Evolutionary conservation across 1,284 basidiomycete genomes (phyloP), one percentile per base, ranked within the genome.

Genomic region (Leccinum subfulvum): DNA sequence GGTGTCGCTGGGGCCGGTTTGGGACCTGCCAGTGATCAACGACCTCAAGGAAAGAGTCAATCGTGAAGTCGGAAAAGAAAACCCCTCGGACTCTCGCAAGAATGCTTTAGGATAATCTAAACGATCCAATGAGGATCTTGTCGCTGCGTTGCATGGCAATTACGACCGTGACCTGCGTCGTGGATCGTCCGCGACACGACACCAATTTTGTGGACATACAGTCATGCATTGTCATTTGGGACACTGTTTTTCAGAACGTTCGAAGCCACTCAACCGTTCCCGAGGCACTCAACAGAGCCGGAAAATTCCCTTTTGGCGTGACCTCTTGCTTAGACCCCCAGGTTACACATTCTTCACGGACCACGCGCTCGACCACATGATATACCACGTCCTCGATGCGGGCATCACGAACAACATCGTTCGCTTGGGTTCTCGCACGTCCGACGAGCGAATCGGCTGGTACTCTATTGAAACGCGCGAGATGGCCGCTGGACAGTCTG

Each of bases 301-400:
- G 54, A 70, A 73, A 0, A 61, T 89, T 1, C 87, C 87, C 0
- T 86, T 89, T 66, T 67, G 75, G 0, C 73, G 75, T 26, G 87
- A 88, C 67, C 77, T 89, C 13, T 77, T 77, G 0, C 81, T 80
- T 62, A 75, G 69, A 33, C 76, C 77, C 5, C 62, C 61, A 3
- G 69, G 67, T n/a, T 71, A 35, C 33, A 35, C 33, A 35, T 35
- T 35, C 33, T 35, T 85, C 72, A 91, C 90, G 0, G 91, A 92
- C 68, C 90, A 92, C 63, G 89, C 90, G 0, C 77, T 91, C 1
- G 89, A 92, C 64, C 87, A 91, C 63, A 82, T 91, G 72, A 76
- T 91, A 3, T 75, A 77, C 9, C 83, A 83, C 0, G 80, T 90
- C 2, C 76, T 90, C 3, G 85, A 91, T 64, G 82, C 82, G 0